Evolutionary conservation across 768 basidiomycete genomes (phyloP).

Genomic region (Amanita subjunquillea): DNA sequence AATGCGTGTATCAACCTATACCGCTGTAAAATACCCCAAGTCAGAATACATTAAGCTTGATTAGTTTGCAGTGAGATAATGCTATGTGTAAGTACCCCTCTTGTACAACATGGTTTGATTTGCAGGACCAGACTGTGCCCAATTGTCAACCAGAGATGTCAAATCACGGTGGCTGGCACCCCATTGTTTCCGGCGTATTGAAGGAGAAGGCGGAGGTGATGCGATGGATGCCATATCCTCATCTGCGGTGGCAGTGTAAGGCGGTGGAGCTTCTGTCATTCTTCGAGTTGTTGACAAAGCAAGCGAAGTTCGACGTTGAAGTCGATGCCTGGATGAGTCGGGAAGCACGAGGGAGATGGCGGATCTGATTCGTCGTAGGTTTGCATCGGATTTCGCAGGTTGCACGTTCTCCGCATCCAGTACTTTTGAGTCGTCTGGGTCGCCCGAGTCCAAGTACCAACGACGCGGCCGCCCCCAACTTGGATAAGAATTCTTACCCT

Average conservation of each 20-base stretch:
- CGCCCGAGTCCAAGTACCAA: slow-evolving; percentile 15
- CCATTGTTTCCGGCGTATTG: slow-evolving; percentile 29
- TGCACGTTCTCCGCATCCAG: slow-evolving; percentile 4
- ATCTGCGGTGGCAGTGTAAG: slow-evolving; percentile 10
- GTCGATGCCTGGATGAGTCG: slow-evolving; percentile 4
- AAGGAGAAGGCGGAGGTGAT: slow-evolving; percentile 33
- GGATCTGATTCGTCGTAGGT: slow-evolving; percentile 22
- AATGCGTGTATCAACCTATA: slow-evolving; percentile 1
- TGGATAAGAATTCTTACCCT: slow-evolving; percentile 28
- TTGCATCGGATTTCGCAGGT: slow-evolving; percentile 2
- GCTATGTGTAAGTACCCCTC: neutral
- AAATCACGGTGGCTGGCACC: slow-evolving; percentile 48
- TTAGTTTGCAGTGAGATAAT: neutral
- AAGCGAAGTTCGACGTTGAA: slow-evolving; percentile 10
- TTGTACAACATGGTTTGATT: slow-evolving; percentile 43
- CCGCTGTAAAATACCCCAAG: slow-evolving; percentile 1
- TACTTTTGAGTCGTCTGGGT: slow-evolving; percentile 9
- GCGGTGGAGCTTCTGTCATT: neutral
- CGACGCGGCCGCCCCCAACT: slow-evolving; percentile 41
- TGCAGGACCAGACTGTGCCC: slow-evolving; percentile 47
- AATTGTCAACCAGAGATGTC: slow-evolving; percentile 46
- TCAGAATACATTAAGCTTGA: neutral
- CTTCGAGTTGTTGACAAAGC: neutral
- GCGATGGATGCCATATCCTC: slow-evolving; percentile 24
- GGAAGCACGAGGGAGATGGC: slow-evolving; percentile 22